phyloP scores from a whole-genome alignment of 2,329 filamentous ascomycete genomes.

The Cladosporium sp. region DNA sequence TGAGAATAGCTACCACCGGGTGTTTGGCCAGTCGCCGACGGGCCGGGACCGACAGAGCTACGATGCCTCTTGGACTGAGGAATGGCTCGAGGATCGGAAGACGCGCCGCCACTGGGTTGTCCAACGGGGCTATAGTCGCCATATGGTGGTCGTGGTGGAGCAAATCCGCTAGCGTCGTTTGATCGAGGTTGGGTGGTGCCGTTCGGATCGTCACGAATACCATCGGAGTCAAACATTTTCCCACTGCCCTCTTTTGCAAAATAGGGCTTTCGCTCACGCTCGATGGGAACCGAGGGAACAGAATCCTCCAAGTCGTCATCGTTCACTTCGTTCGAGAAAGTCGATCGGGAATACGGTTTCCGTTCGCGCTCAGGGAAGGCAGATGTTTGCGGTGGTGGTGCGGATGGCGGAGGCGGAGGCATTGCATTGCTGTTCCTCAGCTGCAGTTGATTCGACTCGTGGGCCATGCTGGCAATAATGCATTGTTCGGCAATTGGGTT shows the following conservation, averaged over 20 bases:
- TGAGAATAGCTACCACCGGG: slow-evolving; percentile 17
- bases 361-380: slow-evolving; percentile 34
- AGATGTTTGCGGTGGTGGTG: slow-evolving; percentile 20
- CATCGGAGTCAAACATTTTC: slow-evolving; percentile 42
- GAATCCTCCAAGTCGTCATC: slow-evolving; percentile 31
- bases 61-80: slow-evolving; percentile 18
- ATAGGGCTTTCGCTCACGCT: slow-evolving; percentile 62
- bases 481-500: slow-evolving; percentile 54
- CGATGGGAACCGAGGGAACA: slow-evolving; percentile 47
- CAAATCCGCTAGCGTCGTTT: not conserved
- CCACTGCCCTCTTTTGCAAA: slow-evolving; percentile 52
- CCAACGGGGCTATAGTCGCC: not conserved
- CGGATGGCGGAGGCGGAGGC: slow-evolving; percentile 27
- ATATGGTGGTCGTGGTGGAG: not conserved
- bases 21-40: slow-evolving; percentile 11
- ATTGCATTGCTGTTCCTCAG: slow-evolving; percentile 33
- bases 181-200: slow-evolving; percentile 6
- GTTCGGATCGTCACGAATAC: slow-evolving; percentile 1
- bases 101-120: not conserved
- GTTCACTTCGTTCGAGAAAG: slow-evolving; percentile 25
- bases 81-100: slow-evolving; percentile 8
- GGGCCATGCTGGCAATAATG: slow-evolving; percentile 45
- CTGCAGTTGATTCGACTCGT: slow-evolving; percentile 39
- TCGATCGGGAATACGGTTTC: slow-evolving; percentile 32
- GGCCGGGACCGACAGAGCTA: slow-evolving; percentile 15